Base-by-base conservation (phyloP, 805 yeast genomes). In the Candida maris region DNA sequence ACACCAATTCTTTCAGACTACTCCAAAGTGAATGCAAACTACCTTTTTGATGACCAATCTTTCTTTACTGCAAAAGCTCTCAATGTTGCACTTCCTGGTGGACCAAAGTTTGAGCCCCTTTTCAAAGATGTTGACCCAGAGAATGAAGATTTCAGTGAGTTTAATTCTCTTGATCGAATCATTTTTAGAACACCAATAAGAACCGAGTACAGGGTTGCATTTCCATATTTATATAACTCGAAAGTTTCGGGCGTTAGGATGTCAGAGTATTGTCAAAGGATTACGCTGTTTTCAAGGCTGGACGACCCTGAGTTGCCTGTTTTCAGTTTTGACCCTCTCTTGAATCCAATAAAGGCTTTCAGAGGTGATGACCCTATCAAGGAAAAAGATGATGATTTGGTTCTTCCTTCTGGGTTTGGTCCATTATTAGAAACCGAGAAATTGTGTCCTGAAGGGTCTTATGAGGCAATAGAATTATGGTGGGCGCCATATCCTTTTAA, bases 41-140 rank as follows among this genome's bases (percentile, higher is more conserved):
- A 84, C 51, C 61, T 88, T 26, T 91, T 89, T 56, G 88, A 89
- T 49, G 77, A 77, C 39, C 71, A 81, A 37, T 71, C 96, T 0
- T 85, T 93, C 46, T 76, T 82, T 57, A 89, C 96, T 0, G 95
- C 97, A 0, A 93, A 93, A 54, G 91, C 95, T 6, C 68, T 93
- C 34, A 87, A 89, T 52, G 71, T 81, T 30, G 82, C 95, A 1
- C 68, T 93, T 22, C 96, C 97, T 0, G 96, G 96, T 9, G 99
- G 98, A 0, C 97, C 99, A 9, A 85, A 83, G 55, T 93, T 88
- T 60, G 97, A 89, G 62, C 95, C 95, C 0, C 61, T 89, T 12
- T 77, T 70, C 61, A 78, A 80, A 42, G 85, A 81, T 35, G 65
- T 68, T 25, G 79, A 79, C 47, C 70, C 71, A 19, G 84, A 78